phyloP scores from a whole-genome alignment of 495 filamentous ascomycete genomes.

The Penicillium atrosanguineum region DNA sequence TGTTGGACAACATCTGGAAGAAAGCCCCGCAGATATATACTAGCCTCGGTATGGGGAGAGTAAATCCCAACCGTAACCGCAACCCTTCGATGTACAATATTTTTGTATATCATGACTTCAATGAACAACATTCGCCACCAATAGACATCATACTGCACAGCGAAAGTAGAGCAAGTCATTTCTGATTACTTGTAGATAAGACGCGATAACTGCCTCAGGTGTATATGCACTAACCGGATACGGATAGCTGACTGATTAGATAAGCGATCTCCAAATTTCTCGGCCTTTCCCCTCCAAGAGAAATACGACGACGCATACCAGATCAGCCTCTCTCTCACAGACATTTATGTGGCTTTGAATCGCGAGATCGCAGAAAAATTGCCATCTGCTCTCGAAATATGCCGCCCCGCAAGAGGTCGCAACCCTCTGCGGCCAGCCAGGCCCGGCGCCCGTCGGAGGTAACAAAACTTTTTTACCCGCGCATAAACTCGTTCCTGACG shows the following conservation, averaged over 20 bases:
- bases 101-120: too few relatives aligned
- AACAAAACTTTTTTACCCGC: constrained; percentile 30
- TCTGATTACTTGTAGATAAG: neutral
- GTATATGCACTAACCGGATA: constrained; percentile 12
- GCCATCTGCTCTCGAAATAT: constrained; percentile 13
- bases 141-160: too few relatives aligned
- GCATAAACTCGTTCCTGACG: neutral
- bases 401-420: constrained; percentile 33
- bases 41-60: too few relatives aligned
- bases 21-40: too few relatives aligned
- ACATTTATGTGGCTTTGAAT: constrained; percentile 13
- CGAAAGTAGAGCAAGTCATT: neutral
- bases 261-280: constrained; percentile 32
- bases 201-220: constrained; percentile 18
- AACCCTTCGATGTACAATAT: too few relatives aligned
- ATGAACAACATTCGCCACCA: too few relatives aligned
- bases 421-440: constrained; percentile 24
- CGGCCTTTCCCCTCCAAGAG: constrained; percentile 23
- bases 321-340: neutral
- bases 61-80: too few relatives aligned
- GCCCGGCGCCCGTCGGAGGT: constrained; percentile 26
- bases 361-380: neutral
- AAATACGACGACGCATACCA: constrained; percentile 6
- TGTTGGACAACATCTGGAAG: too few relatives aligned
- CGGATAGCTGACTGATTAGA: constrained; percentile 23